These are phyloP conservation scores for Xylaria arbuscula DNA, from an alignment of 2,329 filamentous ascomycete species.

Conservation along the genomic window DNA sequence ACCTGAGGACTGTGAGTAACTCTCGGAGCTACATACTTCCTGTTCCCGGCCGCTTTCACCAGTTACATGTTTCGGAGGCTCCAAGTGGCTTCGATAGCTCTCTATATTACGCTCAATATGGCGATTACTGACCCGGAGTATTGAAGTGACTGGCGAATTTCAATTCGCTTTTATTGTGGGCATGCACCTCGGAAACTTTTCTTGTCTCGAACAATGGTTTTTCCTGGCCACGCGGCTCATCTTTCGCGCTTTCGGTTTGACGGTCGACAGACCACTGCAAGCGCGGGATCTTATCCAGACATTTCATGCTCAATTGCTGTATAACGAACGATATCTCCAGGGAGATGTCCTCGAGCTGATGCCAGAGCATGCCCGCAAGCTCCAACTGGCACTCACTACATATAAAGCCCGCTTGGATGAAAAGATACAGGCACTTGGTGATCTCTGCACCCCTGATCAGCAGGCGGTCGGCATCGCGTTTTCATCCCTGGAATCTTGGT, in stretches of 20 bases:
- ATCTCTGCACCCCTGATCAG: slow-evolving; percentile 54
- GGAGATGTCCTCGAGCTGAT: slow-evolving; percentile 56
- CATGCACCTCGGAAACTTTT: slow-evolving; percentile 66
- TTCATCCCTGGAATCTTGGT: slow-evolving; percentile 59
- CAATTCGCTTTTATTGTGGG: slow-evolving; percentile 70
- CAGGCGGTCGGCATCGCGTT: slow-evolving; percentile 61
- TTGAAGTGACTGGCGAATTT: slow-evolving; percentile 69
- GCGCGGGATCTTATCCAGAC: slow-evolving; percentile 60
- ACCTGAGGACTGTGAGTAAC: slow-evolving; percentile 58
- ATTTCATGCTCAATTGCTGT: slow-evolving; percentile 66
- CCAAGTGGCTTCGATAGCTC: too few species aligned
- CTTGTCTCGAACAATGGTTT: slow-evolving; percentile 72
- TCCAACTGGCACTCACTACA: slow-evolving; percentile 62
- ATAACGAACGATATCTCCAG: slow-evolving; percentile 62
- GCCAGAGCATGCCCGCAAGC: slow-evolving; percentile 46
- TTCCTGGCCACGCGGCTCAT: slow-evolving; percentile 64
- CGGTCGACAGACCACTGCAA: slow-evolving; percentile 57
- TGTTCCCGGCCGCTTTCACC: too few species aligned
- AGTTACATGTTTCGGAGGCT: too few species aligned
- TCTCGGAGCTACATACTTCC: too few species aligned
- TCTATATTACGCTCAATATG: too few species aligned
- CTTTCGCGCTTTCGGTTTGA: slow-evolving; percentile 62
- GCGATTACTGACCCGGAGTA: too few species aligned
- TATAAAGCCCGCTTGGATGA: slow-evolving; percentile 67
- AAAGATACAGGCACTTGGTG: slow-evolving; percentile 53